Percentiles rank a stretch among this genome's conserved stretches.
phyloP scores from a whole-genome alignment of 176 grass and related monocot genomes.

The bread wheat (Triticum aestivum) region IWGSC_CS_RefSeq_v2.1 NC_057799.1:49398544-49399043 shows the following conservation, averaged over 20 bases:
- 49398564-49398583: neutral
- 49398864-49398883: neutral
- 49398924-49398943: neutral
- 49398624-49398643: too few relatives aligned
- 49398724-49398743: too few relatives aligned
- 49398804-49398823: neutral
- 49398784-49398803: neutral
- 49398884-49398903: neutral
- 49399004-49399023: too few relatives aligned
- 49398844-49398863: neutral
- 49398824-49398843: neutral
- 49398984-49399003: too few relatives aligned
- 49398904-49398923: neutral
- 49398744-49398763: too few relatives aligned
- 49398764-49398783: neutral
- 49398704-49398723: too few relatives aligned
- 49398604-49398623: too few relatives aligned
- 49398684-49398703: too few relatives aligned
- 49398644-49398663: too few relatives aligned
- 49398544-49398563: neutral
- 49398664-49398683: too few relatives aligned
- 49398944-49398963: neutral
- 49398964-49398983: too few relatives aligned
- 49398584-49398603: neutral
- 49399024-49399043: too few relatives aligned